phyloP scores from a whole-genome alignment of 345 rosid genomes.

The Mangifera indica region DNA sequence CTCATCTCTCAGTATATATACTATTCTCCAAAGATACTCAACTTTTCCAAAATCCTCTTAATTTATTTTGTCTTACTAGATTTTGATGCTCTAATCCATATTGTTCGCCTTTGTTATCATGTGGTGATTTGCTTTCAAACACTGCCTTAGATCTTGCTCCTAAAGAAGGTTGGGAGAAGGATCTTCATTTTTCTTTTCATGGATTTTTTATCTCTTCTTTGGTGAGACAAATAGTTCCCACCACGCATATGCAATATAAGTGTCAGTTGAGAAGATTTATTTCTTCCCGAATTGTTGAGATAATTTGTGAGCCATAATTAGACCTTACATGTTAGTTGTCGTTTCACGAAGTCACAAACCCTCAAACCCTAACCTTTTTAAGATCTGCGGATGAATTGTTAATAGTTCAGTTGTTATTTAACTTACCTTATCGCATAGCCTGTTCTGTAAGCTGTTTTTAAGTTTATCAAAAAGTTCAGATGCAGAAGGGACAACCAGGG shows the following conservation, averaged over 20 bases:
- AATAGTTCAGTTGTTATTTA: not conserved
- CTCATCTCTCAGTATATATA: not conserved
- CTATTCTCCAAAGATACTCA: not conserved
- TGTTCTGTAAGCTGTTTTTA: not conserved
- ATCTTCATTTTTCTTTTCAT: not conserved
- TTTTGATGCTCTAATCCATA: not conserved
- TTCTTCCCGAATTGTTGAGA: not conserved
- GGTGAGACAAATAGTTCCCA: not conserved
- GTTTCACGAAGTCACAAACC: not conserved
- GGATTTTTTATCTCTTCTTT: not conserved
- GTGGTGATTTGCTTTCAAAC: not conserved
- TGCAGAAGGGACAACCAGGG: not conserved
- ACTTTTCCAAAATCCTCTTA: not conserved
- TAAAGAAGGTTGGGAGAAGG: not conserved
- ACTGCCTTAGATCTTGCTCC: no score
- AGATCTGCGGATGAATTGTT: not conserved
- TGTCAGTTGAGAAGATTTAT: not conserved
- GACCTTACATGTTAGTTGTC: not conserved
- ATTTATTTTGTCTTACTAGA: conserved; percentile 3
- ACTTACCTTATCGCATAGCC: not conserved
- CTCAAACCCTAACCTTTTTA: not conserved
- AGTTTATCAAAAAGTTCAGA: not conserved
- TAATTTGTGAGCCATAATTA: not conserved
- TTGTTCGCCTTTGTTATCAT: not conserved
- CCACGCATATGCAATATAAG: not conserved